These are phyloP conservation scores for Daedalea quercina DNA, from an alignment of 768 basidiomycete genomes.

Conservation along the genomic window DNA sequence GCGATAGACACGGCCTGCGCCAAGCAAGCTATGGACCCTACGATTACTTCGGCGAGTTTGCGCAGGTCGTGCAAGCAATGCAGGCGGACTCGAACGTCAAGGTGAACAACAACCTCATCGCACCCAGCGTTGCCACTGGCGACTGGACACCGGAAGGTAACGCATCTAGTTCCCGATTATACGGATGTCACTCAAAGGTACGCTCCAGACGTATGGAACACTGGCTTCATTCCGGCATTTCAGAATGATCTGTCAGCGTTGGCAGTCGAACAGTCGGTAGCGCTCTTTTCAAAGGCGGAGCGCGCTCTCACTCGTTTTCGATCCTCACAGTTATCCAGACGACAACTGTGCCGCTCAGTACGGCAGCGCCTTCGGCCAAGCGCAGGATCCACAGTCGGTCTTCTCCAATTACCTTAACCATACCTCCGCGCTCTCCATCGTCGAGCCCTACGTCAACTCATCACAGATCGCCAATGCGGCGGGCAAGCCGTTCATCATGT, in stretches of 20 bases:
- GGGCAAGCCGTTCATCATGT: conserved; percentile 40
- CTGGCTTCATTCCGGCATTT: conserved; percentile 22
- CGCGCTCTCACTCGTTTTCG: background rate
- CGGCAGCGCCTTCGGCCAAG: conserved; percentile 11
- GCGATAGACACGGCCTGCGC: conserved; percentile 31
- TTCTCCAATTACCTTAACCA: conserved; percentile 43
- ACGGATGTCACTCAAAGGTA: background rate
- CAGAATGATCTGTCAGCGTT: conserved; percentile 29
- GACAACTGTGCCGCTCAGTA: conserved; percentile 28
- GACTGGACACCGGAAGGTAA: conserved; percentile 24
- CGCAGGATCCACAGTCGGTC: conserved; percentile 28
- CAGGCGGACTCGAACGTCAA: conserved; percentile 15
- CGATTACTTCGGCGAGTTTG: conserved; percentile 28
- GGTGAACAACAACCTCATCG: conserved; percentile 23
- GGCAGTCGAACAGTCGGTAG: conserved; percentile 32
- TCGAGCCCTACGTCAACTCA: conserved; percentile 31
- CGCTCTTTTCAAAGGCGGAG: background rate
- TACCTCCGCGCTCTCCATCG: conserved; percentile 27
- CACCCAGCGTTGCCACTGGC: conserved; percentile 24
- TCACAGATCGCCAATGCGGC: conserved; percentile 25
- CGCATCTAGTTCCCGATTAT: background rate
- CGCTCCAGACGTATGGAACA: conserved; percentile 22
- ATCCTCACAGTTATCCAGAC: conserved; percentile 28
- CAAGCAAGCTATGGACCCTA: conserved; percentile 18
- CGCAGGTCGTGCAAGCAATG: conserved; percentile 19